Evolutionary conservation across 306 rosid species (phyloP).

Genomic region (Quercus engelmannii): DNA sequence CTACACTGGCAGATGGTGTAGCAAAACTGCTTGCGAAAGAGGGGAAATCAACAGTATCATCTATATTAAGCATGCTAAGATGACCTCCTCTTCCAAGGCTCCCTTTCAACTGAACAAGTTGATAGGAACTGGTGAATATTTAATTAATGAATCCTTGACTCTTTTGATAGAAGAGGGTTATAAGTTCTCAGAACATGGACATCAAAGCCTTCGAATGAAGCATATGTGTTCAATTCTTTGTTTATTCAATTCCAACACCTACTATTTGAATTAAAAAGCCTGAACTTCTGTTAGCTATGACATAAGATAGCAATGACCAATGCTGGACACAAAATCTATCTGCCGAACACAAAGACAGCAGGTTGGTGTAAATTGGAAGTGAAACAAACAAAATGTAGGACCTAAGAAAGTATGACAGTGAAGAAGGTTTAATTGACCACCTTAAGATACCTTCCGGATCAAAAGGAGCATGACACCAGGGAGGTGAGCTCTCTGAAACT

Average conservation of each 20-base stretch:
- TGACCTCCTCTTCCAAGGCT: not conserved
- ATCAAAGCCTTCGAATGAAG: not conserved
- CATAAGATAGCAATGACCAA: not conserved
- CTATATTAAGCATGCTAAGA: not conserved
- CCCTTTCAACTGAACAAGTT: not conserved
- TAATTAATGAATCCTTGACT: too few species aligned
- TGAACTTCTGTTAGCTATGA: not conserved
- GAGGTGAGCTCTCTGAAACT: conserved; percentile 65
- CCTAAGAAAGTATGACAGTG: not conserved
- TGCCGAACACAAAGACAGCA: not conserved
- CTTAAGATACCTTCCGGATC: conserved; percentile 97
- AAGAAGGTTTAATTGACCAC: conserved; percentile 39
- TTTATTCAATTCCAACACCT: not conserved
- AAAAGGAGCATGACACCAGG: conserved; percentile 92
- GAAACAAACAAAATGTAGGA: conserved; percentile 5
- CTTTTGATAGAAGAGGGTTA: too few species aligned
- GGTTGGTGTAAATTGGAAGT: not conserved
- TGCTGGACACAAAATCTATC: not conserved
- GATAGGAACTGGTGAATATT: not conserved
- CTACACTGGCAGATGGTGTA: too few species aligned
- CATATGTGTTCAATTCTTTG: not conserved
- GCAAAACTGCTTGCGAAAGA: too few species aligned
- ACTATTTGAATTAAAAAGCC: not conserved
- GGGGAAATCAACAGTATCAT: not conserved
- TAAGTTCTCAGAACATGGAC: not conserved